Evolutionary conservation across 2,329 filamentous ascomycete species (phyloP), one percentile per base, ranked within the genome.

Genomic region (Fusarium sp.): DNA sequence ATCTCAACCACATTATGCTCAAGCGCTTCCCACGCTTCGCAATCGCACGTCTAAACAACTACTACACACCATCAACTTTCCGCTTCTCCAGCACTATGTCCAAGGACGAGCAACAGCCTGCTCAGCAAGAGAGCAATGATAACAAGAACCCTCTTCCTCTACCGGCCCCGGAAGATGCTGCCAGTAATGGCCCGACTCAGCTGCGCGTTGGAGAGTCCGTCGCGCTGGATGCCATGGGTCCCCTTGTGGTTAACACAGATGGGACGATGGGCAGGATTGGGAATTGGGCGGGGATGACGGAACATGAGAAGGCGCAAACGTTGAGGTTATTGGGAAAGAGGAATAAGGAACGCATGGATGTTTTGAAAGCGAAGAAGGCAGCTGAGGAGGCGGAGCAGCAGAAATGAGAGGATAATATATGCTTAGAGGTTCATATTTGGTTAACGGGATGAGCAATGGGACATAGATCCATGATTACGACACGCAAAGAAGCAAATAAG

Each of bases 211-310:
- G 74, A 29, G 74, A 76, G 45, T 68, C 79, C 20, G 84, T 92
- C 45, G 87, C 85, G 52, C 85, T 94, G 11, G 90, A 93, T 75
- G 85, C 88, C 66, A 82, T 94, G 25, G 92, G 92, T 0, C 92
- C 92, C 3, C 83, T 94, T 73, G 91, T 95, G 2, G 89, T 94
- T 58, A 92, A 93, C 78, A 82, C 84, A 66, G 90, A 95, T 78
- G 92, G 92, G 22, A 90, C 90, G 11, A 79, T 94, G 72, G 89
- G 89, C 60, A 86, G 91, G 34, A 92, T 95, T 73, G 81, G 85
- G 38, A 94, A 95, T 78, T 95, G 92, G 92, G 83, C 82, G 11
- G 82, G 89, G 70, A 93, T 94, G 92, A 86, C 87, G 4, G 88
- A 89, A 27, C 84, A 89, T 9, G 92, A 94, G 83, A 85, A 83